Percentiles rank a stretch among this genome's conserved stretches.
phyloP scores from a whole-genome alignment of 2,329 filamentous ascomycete genomes.

The Alternaria triticina region DNA sequence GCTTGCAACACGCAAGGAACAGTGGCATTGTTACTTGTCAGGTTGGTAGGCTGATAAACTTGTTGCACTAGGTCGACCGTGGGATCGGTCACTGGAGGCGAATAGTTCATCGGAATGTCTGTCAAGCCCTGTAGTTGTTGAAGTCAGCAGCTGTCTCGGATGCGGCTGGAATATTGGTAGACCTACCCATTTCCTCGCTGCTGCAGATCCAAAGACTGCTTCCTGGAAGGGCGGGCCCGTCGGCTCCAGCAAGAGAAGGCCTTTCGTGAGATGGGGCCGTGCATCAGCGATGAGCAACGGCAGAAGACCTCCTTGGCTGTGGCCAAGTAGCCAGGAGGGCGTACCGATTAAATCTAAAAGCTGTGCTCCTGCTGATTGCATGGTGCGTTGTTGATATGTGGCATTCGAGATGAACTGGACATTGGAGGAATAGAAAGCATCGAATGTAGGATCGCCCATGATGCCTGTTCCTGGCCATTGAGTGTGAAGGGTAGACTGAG shows the following conservation, averaged over 20 bases:
- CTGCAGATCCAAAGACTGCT: slow-evolving; percentile 7
- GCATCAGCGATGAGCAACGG: slow-evolving; percentile 52
- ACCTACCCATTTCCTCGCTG: neutral
- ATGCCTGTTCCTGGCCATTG: slow-evolving; percentile 50
- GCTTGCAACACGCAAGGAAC: slow-evolving; percentile 41
- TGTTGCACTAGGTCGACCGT: neutral
- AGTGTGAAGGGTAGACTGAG: slow-evolving; percentile 52
- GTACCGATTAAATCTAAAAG: slow-evolving; percentile 53
- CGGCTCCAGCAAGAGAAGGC: slow-evolving; percentile 60
- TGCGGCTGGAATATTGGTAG: neutral
- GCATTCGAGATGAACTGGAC: slow-evolving; percentile 37
- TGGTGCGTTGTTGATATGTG: slow-evolving; percentile 31
- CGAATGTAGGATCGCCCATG: slow-evolving; percentile 57
- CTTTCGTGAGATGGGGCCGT: slow-evolving; percentile 56
- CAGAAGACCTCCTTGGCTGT: slow-evolving; percentile 58
- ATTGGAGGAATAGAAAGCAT: slow-evolving; percentile 55
- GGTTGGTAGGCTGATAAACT: neutral
- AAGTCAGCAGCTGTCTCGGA: neutral
- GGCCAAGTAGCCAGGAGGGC: slow-evolving; percentile 50
- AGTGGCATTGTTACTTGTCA: neutral
- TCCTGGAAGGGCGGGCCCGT: slow-evolving; percentile 57
- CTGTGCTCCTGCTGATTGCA: slow-evolving; percentile 43
- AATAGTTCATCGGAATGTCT: slow-evolving; percentile 2
- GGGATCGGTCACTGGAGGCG: neutral
- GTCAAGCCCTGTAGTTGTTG: neutral